Conservation (phyloP, 371 early-diverging fungal genomes). For the Mortierella sp. region DNA sequence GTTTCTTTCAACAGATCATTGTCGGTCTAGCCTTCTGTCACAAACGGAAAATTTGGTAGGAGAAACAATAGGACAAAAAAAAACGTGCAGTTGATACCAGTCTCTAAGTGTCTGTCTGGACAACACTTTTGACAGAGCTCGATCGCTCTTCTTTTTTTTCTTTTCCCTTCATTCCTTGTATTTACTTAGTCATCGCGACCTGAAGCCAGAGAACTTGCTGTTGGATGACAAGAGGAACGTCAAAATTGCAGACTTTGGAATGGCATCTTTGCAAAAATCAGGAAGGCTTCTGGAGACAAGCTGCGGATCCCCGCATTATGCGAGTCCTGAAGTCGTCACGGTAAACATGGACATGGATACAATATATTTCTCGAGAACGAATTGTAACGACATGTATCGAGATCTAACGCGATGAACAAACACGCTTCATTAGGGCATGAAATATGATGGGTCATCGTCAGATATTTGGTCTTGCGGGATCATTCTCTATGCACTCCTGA, state of each 20-base stretch:
- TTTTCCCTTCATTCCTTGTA: neutral
- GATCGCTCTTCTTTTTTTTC: no score
- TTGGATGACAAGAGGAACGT: conserved; percentile 85
- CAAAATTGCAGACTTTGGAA: conserved; percentile 91
- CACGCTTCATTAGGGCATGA: conserved; percentile 65
- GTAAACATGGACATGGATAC: no score
- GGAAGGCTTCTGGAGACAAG: conserved; percentile 81
- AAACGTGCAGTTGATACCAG: no score
- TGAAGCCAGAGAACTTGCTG: conserved; percentile 96
- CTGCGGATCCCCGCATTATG: conserved; percentile 94
- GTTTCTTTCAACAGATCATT: conserved; percentile 96
- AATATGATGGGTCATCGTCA: conserved; percentile 87
- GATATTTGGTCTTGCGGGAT: conserved; percentile 97
- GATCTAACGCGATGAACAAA: no score
- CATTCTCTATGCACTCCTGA: conserved; percentile 89
- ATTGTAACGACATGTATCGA: neutral
- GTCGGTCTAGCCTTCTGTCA: conserved; percentile 96
- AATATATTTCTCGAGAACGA: no score
- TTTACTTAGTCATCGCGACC: conserved; percentile 90
- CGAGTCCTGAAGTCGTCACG: conserved; percentile 92
- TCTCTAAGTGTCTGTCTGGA: no score
- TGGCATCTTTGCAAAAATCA: conserved; percentile 81
- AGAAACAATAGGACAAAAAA: no score
- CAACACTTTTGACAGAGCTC: no score
- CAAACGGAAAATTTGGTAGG: conserved; percentile 87